These are phyloP conservation scores for Mrakia frigida DNA, from an alignment of 768 basidiomycete species.

Conservation along the genomic window DNA sequence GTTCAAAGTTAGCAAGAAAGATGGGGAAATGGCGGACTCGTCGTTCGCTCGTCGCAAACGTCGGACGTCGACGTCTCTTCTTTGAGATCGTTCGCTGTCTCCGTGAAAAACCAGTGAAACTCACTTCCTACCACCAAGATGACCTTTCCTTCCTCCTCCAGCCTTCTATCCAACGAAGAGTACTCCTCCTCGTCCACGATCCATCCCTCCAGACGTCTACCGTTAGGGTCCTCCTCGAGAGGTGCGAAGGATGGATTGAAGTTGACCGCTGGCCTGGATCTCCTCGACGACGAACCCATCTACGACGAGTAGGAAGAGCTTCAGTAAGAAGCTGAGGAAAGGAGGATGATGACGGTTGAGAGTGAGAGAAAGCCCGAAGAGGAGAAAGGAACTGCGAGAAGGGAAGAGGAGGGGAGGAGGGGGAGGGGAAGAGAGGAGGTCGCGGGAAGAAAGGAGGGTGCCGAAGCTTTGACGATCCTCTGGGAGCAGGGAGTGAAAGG, in stretches of 20 bases:
- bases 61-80: background rate
- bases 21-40: background rate
- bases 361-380: background rate
- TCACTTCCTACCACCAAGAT: constrained; percentile 8
- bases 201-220: background rate
- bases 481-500: background rate
- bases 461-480: background rate
- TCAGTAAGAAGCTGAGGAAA: background rate
- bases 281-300: background rate
- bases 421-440: background rate
- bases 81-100: background rate
- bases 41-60: background rate
- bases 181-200: constrained; percentile 7
- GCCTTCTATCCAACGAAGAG: background rate
- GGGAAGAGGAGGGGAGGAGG: background rate
- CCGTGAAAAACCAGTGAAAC: background rate
- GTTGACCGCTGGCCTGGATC: background rate
- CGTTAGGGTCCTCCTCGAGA: background rate
- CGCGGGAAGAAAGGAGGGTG: background rate
- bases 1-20: background rate
- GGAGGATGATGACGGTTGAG: background rate
- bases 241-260: background rate
- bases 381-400: background rate
- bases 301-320: background rate
- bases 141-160: background rate